phyloP scores from a whole-genome alignment of 371 early-diverging fungal genomes.

The Blastocladiella emersonii region DNA sequence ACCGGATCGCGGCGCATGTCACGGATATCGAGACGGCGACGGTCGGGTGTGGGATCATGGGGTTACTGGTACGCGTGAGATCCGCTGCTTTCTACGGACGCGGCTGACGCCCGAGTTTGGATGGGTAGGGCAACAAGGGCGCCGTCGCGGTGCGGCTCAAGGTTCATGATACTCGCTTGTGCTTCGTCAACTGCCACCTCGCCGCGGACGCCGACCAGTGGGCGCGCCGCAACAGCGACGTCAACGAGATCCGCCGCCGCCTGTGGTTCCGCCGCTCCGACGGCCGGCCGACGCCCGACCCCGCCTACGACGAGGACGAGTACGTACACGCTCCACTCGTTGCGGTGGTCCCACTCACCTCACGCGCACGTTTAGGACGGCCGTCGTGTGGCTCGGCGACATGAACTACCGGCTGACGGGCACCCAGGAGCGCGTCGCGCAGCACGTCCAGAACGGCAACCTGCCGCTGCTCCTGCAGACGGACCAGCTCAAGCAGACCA shows the following conservation, averaged over 20 bases:
- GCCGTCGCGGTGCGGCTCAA: constrained; percentile 74
- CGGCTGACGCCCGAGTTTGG: no score
- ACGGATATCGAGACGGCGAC: constrained; percentile 40
- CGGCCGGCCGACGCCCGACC: constrained; percentile 59
- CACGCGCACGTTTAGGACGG: neutral
- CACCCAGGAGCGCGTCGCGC: constrained; percentile 47
- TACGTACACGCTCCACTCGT: constrained; percentile 14
- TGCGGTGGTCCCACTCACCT: neutral
- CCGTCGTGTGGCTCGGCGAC: constrained; percentile 65
- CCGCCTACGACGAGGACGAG: constrained; percentile 58
- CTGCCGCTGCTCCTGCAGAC: constrained; percentile 22
- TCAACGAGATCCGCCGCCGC: constrained; percentile 5
- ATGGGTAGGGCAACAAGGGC: constrained; percentile 73
- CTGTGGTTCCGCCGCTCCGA: constrained; percentile 29
- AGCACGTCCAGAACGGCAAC: constrained; percentile 20
- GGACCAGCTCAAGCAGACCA: constrained; percentile 38
- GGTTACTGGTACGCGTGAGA: constrained; percentile 25
- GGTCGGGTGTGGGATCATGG: constrained; percentile 65
- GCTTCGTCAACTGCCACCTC: constrained; percentile 82
- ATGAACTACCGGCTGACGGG: constrained; percentile 73
- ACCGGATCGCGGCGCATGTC: constrained; percentile 48
- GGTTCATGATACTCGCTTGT: constrained; percentile 70
- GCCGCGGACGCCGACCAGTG: constrained; percentile 52
- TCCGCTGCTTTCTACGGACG: no score
- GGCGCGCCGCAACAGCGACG: constrained; percentile 4